Conservation (phyloP, 257 asterid genomes). For the Fraxinus anomala region DNA sequence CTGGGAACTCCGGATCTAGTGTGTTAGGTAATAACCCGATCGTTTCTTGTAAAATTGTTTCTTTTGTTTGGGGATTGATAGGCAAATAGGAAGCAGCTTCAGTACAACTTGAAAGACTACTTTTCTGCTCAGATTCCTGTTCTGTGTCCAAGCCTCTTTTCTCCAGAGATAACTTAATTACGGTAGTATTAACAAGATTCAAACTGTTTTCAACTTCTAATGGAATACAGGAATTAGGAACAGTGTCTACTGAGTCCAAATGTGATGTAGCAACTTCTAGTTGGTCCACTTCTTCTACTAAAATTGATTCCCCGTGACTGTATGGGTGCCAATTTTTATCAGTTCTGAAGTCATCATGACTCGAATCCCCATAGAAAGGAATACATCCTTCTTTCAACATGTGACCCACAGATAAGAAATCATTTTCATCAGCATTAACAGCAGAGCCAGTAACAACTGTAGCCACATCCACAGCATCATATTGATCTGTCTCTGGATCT, state of each 20-base stretch:
- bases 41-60: conserved; percentile 23
- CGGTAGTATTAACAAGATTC: conserved; percentile 24
- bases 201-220: conserved; percentile 35
- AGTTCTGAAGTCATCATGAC: conserved; percentile 35
- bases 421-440: conserved; percentile 25
- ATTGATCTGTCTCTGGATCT: conserved; percentile 26
- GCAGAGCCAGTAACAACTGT: conserved; percentile 32
- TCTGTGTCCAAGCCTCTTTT: conserved; percentile 37
- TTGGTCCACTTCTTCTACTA: conserved; percentile 40
- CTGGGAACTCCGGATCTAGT: conserved; percentile 33
- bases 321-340: conserved; percentile 29
- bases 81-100: conserved; percentile 29
- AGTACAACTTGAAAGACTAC: neutral
- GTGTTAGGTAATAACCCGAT: conserved; percentile 30
- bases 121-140: conserved; percentile 35
- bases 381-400: conserved; percentile 33
- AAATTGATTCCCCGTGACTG: conserved; percentile 30
- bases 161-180: conserved; percentile 34
- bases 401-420: conserved; percentile 31
- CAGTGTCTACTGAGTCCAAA: conserved; percentile 21
- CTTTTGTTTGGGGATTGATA: conserved; percentile 30
- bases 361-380: conserved; percentile 34
- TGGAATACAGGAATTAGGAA: conserved; percentile 21
- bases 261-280: conserved; percentile 33
- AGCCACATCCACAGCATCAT: conserved; percentile 30